Conservation (phyloP, 176 grass and related monocot genomes). For the Bolboschoenus planiculmis region DNA sequence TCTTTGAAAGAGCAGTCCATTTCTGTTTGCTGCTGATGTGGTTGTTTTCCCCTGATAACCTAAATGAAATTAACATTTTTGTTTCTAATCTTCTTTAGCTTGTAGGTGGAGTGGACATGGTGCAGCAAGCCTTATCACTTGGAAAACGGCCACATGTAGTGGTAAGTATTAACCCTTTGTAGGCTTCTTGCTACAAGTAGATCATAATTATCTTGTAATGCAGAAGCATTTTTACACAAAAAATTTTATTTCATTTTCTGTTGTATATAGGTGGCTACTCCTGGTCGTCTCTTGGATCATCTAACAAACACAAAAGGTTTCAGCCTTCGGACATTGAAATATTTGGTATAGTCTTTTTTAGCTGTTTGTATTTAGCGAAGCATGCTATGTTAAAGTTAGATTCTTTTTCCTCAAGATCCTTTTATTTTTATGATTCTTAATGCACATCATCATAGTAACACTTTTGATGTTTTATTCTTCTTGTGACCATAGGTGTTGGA, state of each 20-base stretch:
- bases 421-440: background rate
- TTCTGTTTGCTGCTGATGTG: background rate
- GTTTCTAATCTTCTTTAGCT: constrained; percentile 36
- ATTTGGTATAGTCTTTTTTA: constrained; percentile 44
- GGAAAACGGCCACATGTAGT: constrained; percentile 79
- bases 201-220: constrained; percentile 1
- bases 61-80: background rate
- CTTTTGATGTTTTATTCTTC: background rate
- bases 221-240: constrained; percentile 8
- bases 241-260: constrained; percentile 16
- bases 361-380: background rate
- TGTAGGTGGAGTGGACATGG: constrained; percentile 82
- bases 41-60: background rate
- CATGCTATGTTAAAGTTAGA: background rate
- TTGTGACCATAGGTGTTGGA: constrained; percentile 56
- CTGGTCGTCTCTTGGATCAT: constrained; percentile 75
- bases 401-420: background rate
- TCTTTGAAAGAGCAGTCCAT: background rate
- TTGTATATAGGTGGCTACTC: constrained; percentile 65
- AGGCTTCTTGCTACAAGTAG: background rate
- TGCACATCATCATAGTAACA: background rate
- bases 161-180: constrained; percentile 30
- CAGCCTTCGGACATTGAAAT: constrained; percentile 74
- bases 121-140: constrained; percentile 69
- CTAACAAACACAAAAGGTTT: constrained; percentile 84